Conservation (phyloP, 192 early-diverging fungal genomes). For the Glomus cerebriforme region DNA sequence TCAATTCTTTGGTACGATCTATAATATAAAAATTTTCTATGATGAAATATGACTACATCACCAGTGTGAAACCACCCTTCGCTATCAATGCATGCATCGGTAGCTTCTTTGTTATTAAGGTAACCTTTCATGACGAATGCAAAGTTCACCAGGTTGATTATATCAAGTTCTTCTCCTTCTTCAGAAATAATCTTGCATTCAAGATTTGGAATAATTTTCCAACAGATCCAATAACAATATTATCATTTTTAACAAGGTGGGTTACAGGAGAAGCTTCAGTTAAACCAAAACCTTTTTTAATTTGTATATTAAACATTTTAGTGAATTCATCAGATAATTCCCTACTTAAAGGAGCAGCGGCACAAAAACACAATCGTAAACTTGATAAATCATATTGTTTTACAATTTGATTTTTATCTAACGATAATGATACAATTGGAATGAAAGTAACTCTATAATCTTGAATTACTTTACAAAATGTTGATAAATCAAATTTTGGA, state of each 20-base stretch:
- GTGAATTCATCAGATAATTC: constrained; percentile 43
- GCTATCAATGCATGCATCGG: constrained; percentile 68
- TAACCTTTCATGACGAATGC: constrained; percentile 84
- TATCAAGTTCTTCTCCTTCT: constrained; percentile 49
- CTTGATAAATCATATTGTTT: constrained; percentile 63
- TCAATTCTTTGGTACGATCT: constrained; percentile 87
- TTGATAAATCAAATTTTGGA: constrained; percentile 60
- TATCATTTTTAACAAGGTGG: constrained; percentile 37
- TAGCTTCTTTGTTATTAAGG: constrained; percentile 80
- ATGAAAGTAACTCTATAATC: constrained; percentile 46
- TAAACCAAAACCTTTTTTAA: constrained; percentile 66
- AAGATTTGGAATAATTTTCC: constrained; percentile 75
- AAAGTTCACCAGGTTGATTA: constrained; percentile 77
- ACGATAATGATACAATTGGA: constrained; percentile 60
- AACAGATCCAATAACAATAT: constrained; percentile 53
- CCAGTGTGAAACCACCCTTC: constrained; percentile 90
- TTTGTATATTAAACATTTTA: constrained; percentile 34
- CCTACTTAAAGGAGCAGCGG: constrained; percentile 62
- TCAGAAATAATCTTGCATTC: constrained; percentile 76
- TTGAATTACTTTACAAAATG: constrained; percentile 56
- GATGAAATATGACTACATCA: constrained; percentile 59
- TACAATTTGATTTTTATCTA: constrained; percentile 66
- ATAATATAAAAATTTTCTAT: constrained; percentile 58
- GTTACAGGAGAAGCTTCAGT: constrained; percentile 69
- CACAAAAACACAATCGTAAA: constrained; percentile 52